Base-by-base conservation (phyloP, 1,284 basidiomycete genomes). In the Malassezia globosa region DNA sequence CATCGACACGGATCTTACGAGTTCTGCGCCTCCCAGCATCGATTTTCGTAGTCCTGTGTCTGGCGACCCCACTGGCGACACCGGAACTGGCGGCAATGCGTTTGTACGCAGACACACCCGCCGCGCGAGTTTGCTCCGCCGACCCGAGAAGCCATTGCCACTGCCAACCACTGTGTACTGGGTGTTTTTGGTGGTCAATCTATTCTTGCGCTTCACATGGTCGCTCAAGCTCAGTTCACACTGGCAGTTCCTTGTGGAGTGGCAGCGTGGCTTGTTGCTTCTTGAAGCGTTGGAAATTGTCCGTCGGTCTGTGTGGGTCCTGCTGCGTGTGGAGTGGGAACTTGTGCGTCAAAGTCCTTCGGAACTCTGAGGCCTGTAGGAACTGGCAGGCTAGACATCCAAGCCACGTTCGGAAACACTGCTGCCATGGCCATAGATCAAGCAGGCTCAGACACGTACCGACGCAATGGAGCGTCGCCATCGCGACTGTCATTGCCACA, bases 301-400 rank as follows among this genome's bases (percentile, higher is more conserved):
- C 24, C 77, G 94, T 44, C 74, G 94, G 58, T 95, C 88, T 85
- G 79, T 92, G 73, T 99, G 94, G 94, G 85, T 94, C 7, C 92
- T 95, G 72, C 75, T 97, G 59, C 80, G 94, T 16, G 81, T 96
- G 22, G 94, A 99, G 43, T 68, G 65, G 66, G 66, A 69, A 39
- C 48, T 52, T 4, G 62, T 66, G 1, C 25, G 51, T 13, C 35
- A 38, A 25, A 18, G 21, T 16, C 16, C 31, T 27, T 6, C 21
- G 16, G 41, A 33, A 8, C 41, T 43, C n/a, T n/a, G n/a, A n/a
- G n/a, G n/a, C n/a, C 18, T 58, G 56, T 25, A 65, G 40, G 48
- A 65, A 64, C 43, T 67, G 66, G 41, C 64, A 63, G 43, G n/a
- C n/a, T n/a, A n/a, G n/a, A n/a, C n/a, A n/a, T n/a, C n/a, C n/a